Evolutionary conservation across 2,329 filamentous ascomycete genomes (phyloP), one percentile per base, ranked within the genome.

Genomic region (Emmonsia crescens): DNA sequence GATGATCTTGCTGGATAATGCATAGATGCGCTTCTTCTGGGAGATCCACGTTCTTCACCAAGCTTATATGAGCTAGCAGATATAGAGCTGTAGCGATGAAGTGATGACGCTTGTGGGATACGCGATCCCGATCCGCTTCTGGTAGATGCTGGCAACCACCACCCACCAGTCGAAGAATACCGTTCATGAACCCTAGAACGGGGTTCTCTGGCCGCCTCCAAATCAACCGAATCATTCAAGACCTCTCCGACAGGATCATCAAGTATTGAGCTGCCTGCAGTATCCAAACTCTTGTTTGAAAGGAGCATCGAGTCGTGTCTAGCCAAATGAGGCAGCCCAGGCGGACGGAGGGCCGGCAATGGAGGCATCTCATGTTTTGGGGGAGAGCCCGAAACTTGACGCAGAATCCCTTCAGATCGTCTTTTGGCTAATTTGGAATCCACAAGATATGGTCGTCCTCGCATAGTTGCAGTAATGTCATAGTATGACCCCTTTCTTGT

Each of bases 231-330:
- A 27, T 33, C 38, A 44, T 19, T 36, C 10, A n/a, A 16, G n/a
- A 27, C 33, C 16, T 57, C 55, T 27, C 16, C 10, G 14, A 12
- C 14, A n/a, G 38, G 36, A 19, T 57, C 21, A 24, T 60, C 48
- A 51, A 61, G 52, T 5, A 61, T 61, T 5, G 60, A 61, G 52
- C 52, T 61, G 19, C 55, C 54, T 27, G 54, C 55, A 40, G 60
- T 61, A 16, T 61, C 55, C 60, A 57, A 21, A 21, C 60, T 61
- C 33, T 58, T 51, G 33, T 48, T 57, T 49, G 60, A 61, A 29
- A 57, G 14, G 5, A 48, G 31, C 36, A 49, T 36, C 9, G 60
- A 61, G 49, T 57, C 31, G 16, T 55, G 60, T 3, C 44, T 38
- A 19, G 44, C n/a, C n/a, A 57, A 6, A 29, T 42, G 42, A 10